Base-by-base conservation (phyloP, 129 eudicot species). In the Chrysanthemum lavandulifolium region DNA sequence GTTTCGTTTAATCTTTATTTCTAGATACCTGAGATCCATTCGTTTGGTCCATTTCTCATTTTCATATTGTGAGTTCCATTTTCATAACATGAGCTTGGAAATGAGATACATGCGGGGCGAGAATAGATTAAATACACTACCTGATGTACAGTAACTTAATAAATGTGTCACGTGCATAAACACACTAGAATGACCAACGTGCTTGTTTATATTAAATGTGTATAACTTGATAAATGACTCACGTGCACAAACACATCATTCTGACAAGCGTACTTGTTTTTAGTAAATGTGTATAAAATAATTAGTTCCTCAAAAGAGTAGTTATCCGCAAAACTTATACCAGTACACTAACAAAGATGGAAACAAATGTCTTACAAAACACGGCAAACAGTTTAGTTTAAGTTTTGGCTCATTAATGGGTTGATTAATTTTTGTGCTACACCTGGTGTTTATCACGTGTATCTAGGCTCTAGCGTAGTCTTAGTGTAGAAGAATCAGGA, bases 21-120 rank as follows among this genome's bases (percentile, higher is more conserved):
- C 48, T 56, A 27, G 40, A 51, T 27, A 55, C 61, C 61, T 68
- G 21, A 48, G 59, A 19, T 68, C 19, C 15, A 13, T 67, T 67
- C 58, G 5, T 48, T 52, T 68, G 2, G 27, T 68, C 14, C 14
- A 4, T 27, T 19, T 33, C 12, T 31, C 68, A 2, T 31, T 33
- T 11, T 14, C 43, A 36, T 36, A 36, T 5, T 36, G 43, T 0
- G 9, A 36, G 43, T 6, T 6, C 43, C 43, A 36, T 36, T 36
- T 36, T 36, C 43, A 6, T 36, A 36, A 36, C 9, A 36, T 36
- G 43, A 36, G 43, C 43, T 5, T 36, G 43, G 43, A 36, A 36
- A 36, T 9, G 43, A 36, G 40, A 0, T 36, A 8, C 43, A 36
- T 1, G 9, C 6, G 43, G 43, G n/a, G 7, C 1, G 43, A 36